Base-by-base conservation (phyloP, 192 early-diverging fungal genomes). In the Entomortierella chlamydospora region DNA sequence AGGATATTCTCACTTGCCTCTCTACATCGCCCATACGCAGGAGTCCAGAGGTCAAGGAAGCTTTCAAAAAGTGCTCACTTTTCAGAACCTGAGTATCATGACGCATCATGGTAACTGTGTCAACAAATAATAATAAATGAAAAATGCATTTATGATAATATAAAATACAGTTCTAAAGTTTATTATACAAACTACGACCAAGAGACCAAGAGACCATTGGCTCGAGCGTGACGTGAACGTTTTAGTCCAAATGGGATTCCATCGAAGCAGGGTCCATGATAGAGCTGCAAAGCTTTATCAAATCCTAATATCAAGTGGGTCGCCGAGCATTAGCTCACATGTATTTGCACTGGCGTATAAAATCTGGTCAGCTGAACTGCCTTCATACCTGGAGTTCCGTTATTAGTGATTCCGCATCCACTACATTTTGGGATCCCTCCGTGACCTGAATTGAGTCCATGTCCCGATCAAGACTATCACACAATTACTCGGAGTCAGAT, bases 1-100 rank as follows among this genome's bases (percentile, higher is more conserved):
- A 94, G 39, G 92, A 93, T 81, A 88, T 90, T 18, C 74, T 87
- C 17, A 93, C 92, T 0, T 90, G 91, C 37, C 65, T 94, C 34
- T 91, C 92, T 25, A 94, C 93, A 0, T 72, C 89, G 12, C 93
- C 93, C 18, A 82, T 93, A 1, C 78, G 83, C 65, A 82, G 89
- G 54, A 81, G 63, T 53, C 60, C 51, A 13, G 83, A 83, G 53
- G 86, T 87, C 26, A 70, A 82, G 53, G 83, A 73, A 2, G 70
- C 72, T 0, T 87, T 87, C 69, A 87, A 87, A 25, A 85, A 87
- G 50, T 85, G 78, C 20, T 83, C 76, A 4, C 50, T 79, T 0
- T 70, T 79, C 49, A 61, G 68, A 12, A 70, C 61, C n/a, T n/a
- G n/a, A n/a, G n/a, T n/a, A n/a, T n/a, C n/a, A n/a, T n/a, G n/a